Evolutionary conservation across 202 grass and related monocot species (phyloP), one percentile per base, ranked within the genome.

Genomic region (Sporobolus alterniflorus): DNA sequence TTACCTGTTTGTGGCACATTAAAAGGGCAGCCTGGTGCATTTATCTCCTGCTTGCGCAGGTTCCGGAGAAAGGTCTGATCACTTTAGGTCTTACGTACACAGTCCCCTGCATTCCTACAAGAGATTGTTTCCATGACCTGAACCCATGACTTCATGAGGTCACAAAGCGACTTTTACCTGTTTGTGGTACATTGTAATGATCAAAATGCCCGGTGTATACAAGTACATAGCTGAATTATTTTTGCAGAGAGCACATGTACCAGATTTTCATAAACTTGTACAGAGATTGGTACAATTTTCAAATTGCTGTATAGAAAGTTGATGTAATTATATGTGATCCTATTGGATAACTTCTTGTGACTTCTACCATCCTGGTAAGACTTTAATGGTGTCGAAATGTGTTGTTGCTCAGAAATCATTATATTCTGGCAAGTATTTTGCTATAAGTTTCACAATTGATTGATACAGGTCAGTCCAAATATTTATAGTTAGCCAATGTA

Each of bases 301-400:
- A 54, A 78, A 46, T 11, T 90, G 44, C 39, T 83, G 60, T 79
- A 79, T 26, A 79, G n/a, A 82, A 62, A 81, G 31, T 22, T 56
- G 73, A 62, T 79, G 74, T 54, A 64, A 48, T 68, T 74, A 78
- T 12, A 36, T 56, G 47, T 36, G n/a, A 75, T 13, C n/a, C 18
- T 63, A 55, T 60, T 62, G 11, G n/a, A 73, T 71, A 67, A 61
- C 57, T 56, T 17, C 24, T 82, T 26, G 29, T 25, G 66, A 80
- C 1, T 69, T 82, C 32, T 84, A 70, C 28, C 57, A 75, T 69
- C 7, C 39, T 44, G 41, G 52, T 0, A 34, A 70, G 22, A 52
- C 26, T 17, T 24, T 8, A 12, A 29, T 24, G 28, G 21, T 69
- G 33, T 28, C 36, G 48, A 60, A 74, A 6, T 61, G n/a, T 36